Base-by-base conservation (phyloP, 192 early-diverging fungal genomes). In the Entomortierella parvispora region DNA sequence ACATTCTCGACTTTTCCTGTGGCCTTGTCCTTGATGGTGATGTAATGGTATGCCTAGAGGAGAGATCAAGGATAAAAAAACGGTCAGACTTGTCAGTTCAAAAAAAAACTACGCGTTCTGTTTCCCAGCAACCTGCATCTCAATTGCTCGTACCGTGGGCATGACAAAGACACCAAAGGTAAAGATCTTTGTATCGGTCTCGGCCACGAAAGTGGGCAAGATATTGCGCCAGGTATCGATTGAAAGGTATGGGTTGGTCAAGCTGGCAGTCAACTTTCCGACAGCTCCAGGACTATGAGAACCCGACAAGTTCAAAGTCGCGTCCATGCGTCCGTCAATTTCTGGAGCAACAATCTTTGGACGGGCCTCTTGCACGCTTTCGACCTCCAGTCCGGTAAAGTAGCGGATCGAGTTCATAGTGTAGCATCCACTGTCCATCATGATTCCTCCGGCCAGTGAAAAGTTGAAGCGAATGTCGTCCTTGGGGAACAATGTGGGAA, bases 341-440 rank as follows among this genome's bases (percentile, higher is more conserved):
- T 63, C 28, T 11, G 65, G 63, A 4, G 60, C 26, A 0, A 64
- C 49, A 46, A 69, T 58, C 51, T 53, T 68, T 6, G 77, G 58
- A 8, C 14, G 31, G 0, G 77, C 75, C 11, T 34, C 45, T 31
- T 69, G 60, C 9, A 71, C 63, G 14, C 66, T 62, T 7, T 49
- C 67, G 29, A 78, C 50, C 45, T 82, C 78, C 18, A 67, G 44
- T 26, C 71, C 78, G 20, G 62, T 47, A 20, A 74, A 67, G 25
- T 63, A 80, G n/a, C 77, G 57, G 48, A 69, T 60, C 1, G 78
- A 12, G 33, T 82, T 82, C 28, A 79, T 34, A 3, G 59, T 37
- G 50, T 83, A 83, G 10, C 69, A 55, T 6, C 82, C 82, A 10
- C 28, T 40, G 33, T 83, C 82, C 67, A 79, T 81, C 1, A 58